Conservation (phyloP, 1,284 basidiomycete genomes). For the Amylostereum areolatum region DNA sequence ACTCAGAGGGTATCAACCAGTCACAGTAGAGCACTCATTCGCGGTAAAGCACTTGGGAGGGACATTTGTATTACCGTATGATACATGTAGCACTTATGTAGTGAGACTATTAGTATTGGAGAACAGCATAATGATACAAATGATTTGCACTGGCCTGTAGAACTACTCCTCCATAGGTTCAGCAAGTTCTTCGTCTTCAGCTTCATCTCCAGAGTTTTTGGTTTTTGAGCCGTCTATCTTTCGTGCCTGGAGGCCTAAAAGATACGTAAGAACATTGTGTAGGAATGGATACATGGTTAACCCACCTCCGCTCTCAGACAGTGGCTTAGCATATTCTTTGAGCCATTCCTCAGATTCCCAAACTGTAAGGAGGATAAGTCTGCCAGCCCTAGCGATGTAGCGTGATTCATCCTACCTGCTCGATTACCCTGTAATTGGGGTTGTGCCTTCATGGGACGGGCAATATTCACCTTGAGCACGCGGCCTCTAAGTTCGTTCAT, state of each 20-base stretch:
- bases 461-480: slow-evolving; percentile 74
- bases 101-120: too few relatives aligned
- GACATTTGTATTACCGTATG: too few relatives aligned
- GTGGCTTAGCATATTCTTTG: slow-evolving; percentile 63
- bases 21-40: slow-evolving; percentile 13
- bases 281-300: slow-evolving; percentile 12
- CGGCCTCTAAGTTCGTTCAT: slow-evolving; percentile 71
- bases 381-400: background rate
- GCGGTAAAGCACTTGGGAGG: too few relatives aligned
- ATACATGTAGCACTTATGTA: too few relatives aligned
- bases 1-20: slow-evolving; percentile 49
- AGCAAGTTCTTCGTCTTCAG: slow-evolving; percentile 17
- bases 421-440: slow-evolving; percentile 63
- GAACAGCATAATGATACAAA: too few relatives aligned
- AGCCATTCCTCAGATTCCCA: slow-evolving; percentile 88
- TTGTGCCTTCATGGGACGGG: slow-evolving; percentile 63
- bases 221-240: slow-evolving; percentile 22
- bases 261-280: too few relatives aligned
- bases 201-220: slow-evolving; percentile 22
- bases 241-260: slow-evolving; percentile 9
- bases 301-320: slow-evolving; percentile 63
- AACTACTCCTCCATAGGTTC: slow-evolving; percentile 54
- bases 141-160: background rate
- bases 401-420: slow-evolving; percentile 47
- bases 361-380: slow-evolving; percentile 35